phyloP scores from a whole-genome alignment of 2,329 filamentous ascomycete genomes.

The Aspergillus melleus region DNA sequence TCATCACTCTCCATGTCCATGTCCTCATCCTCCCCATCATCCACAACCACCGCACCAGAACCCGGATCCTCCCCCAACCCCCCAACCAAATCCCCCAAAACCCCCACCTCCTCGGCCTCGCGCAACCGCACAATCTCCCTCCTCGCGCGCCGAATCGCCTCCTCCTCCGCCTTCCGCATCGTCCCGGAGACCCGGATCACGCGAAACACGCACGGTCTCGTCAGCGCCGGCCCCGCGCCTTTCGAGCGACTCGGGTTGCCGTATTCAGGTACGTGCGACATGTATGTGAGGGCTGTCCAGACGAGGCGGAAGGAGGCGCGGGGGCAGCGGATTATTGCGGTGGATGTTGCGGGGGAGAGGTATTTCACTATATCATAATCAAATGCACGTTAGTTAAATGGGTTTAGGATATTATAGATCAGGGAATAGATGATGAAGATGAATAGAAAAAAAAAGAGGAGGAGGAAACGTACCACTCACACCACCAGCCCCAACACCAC shows the following conservation, averaged over 20 bases:
- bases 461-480: constrained; percentile 59
- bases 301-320: constrained; percentile 81
- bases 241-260: constrained; percentile 31
- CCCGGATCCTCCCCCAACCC: constrained; percentile 38
- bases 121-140: constrained; percentile 68
- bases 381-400: background rate
- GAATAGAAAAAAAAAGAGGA: background rate
- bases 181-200: constrained; percentile 90
- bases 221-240: constrained; percentile 21
- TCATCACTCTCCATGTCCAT: constrained; percentile 48
- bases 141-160: constrained; percentile 77
- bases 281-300: constrained; percentile 84
- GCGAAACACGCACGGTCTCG: constrained; percentile 69
- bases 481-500: constrained; percentile 67
- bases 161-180: constrained; percentile 87
- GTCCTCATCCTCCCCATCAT: constrained; percentile 44
- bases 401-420: background rate
- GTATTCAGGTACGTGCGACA: constrained; percentile 67
- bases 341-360: constrained; percentile 86
- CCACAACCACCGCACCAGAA: constrained; percentile 43
- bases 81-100: constrained; percentile 40
- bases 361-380: constrained; percentile 71
- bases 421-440: too few relatives aligned
- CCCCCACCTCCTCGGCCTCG: constrained; percentile 48
- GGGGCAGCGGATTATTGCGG: constrained; percentile 82